Evolutionary conservation across 1,284 basidiomycete genomes (phyloP), one percentile per base, ranked within the genome.

Genomic region (Ceratobasidium sp.): DNA sequence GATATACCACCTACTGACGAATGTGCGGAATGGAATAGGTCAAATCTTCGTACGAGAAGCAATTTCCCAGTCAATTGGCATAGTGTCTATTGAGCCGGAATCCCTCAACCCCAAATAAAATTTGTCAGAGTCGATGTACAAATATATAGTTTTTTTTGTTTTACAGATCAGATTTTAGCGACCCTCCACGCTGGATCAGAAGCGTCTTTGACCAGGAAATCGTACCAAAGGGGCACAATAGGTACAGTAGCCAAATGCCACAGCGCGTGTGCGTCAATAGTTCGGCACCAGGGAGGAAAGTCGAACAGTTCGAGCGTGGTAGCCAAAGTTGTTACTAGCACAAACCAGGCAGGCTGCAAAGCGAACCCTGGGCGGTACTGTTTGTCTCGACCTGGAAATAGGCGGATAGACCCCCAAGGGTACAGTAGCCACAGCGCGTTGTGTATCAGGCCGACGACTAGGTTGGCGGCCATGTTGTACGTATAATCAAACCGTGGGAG

Each of bases 171-270:
- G 38, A 72, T 32, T 21, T 72, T 63, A n/a, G 63, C 32, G 14
- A 28, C 32, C 47, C 59, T 61, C 75, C 75, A 75, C 5, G 75
- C 75, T 16, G 50, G 78, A 76, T 93, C 90, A 61, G 83, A 81
- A 1, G 91, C 85, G 80, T 96, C 94, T 75, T 87, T 80, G 4
- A 92, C 79, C 46, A 95, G 80, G 78, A 96, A 96, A 18, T 85
- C 82, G 78, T 95, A 99, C 97, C 97, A 99, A 73, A 88, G 85
- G 62, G 86, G 79, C 1, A 90, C 88, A 58, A 99, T 87, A 0
- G 93, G 93, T 0, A 88, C 91, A 0, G 97, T 99, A 1, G 89
- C 87, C 2, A 93, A 83, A 82, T 99, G 98, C 98, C 98, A 99
- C 13, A 98, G 82, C 3, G 95, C 86, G 81, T 99, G 98, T 0